A percentile compares a stretch with the other conserved stretches of the same genome.
Evolutionary conservation across 352 stramenopile species (phyloP).

Genomic region (Phytophthora pisi): DNA sequence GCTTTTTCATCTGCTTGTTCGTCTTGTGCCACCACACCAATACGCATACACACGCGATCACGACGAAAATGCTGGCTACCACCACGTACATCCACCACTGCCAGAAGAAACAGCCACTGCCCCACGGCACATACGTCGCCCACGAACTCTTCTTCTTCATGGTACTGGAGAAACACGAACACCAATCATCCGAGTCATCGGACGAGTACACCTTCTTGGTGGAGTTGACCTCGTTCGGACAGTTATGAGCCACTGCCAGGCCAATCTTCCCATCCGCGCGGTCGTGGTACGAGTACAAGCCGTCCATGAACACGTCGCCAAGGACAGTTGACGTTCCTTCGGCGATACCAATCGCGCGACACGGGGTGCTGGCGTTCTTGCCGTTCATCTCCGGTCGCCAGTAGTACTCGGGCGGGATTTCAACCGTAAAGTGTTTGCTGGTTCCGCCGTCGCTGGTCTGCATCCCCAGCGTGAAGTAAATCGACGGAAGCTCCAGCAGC

Average conservation of each 20-base stretch:
- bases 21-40: conserved; percentile 66
- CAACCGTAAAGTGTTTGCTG: conserved; percentile 72
- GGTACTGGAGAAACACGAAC: conserved; percentile 69
- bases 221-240: conserved; percentile 72
- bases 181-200: conserved; percentile 58
- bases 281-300: conserved; percentile 80
- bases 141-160: conserved; percentile 66
- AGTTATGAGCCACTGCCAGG: conserved; percentile 77
- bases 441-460: conserved; percentile 55
- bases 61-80: conserved; percentile 55
- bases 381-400: conserved; percentile 85
- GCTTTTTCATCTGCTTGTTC: conserved; percentile 47
- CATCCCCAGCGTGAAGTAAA: conserved; percentile 79
- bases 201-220: conserved; percentile 74
- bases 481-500: conserved; percentile 71
- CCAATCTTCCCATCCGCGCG: conserved; percentile 65
- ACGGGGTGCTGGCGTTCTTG: conserved; percentile 51
- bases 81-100: conserved; percentile 89
- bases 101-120: conserved; percentile 79
- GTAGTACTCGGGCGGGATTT: conserved; percentile 86
- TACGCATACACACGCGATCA: conserved; percentile 63
- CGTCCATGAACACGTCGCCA: conserved; percentile 88
- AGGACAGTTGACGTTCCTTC: conserved; percentile 74
- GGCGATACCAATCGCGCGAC: conserved; percentile 78
- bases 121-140: conserved; percentile 65